Evolutionary conservation across 176 grass and related monocot species (phyloP), one percentile per base, ranked within the genome.

Genomic region (Cenchrus purpureus): DNA sequence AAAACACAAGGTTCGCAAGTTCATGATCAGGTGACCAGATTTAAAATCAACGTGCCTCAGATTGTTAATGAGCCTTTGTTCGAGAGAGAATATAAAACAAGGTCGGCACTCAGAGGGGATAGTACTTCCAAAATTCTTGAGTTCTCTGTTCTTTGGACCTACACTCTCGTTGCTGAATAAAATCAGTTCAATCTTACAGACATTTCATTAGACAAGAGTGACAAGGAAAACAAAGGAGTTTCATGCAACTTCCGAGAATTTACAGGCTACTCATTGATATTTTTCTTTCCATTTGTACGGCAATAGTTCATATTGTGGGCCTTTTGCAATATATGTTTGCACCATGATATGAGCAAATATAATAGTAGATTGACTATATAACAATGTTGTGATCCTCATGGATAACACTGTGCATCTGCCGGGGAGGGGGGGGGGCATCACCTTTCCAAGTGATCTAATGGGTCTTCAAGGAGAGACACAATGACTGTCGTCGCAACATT

Each of bases 381-480:
- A 62, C 29, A 62, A 8, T 46, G 22, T 85, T 60, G 12, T 86
- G 66, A 42, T 64, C 16, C 1, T 20, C 19, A 37, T 73, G 31
- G 32, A 51, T 7, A 70, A 73, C 66, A 74, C 4, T 74, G 34
- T 42, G 28, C 31, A 32, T 32, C 31, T 32, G 31, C 31, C 31
- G 31, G 31, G 31, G 31, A 15, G 45, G 45, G 45, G 44, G 44
- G 34, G 34, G 37, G 37, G 37, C 79, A 73, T 83, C 80, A 95
- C 96, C 87, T 85, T 90, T 98, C 96, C 78, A 98, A 82, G 65
- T 76, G 96, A 85, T 90, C 89, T 78, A 98, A 72, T 73, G 93
- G 96, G 83, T 92, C 93, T 87, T 98, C 96, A 59, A 98, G 93
- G 84, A 95, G 93, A 71, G 93, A 94, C 28, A 98, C 80, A 42